Evolutionary conservation across 2,329 filamentous ascomycete genomes (phyloP).

Genomic region (Paecilomyces niveus): DNA sequence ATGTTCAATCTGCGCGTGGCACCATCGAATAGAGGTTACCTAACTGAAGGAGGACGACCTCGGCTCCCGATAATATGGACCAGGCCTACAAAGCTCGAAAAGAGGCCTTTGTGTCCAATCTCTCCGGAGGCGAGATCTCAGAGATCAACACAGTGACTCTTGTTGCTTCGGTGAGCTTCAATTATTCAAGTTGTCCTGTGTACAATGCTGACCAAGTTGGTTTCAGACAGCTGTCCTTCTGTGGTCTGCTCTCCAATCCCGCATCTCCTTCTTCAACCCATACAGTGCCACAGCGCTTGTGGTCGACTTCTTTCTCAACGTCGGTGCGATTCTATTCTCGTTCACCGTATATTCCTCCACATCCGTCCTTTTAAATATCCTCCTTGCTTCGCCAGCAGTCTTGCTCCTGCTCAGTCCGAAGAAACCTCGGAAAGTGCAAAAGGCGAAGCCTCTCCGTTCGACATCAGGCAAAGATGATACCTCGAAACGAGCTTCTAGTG

Average conservation of each 20-base stretch:
- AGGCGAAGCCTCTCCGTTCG: constrained; percentile 26
- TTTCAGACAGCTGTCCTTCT: constrained; percentile 69
- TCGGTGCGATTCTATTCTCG: constrained; percentile 72
- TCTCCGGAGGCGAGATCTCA: constrained; percentile 71
- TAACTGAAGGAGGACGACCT: background rate
- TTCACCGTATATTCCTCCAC: constrained; percentile 75
- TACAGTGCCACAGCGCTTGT: constrained; percentile 62
- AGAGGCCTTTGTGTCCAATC: constrained; percentile 90
- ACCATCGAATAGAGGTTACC: background rate
- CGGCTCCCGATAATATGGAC: constrained; percentile 22
- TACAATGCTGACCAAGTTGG: constrained; percentile 6
- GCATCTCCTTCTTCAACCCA: constrained; percentile 73
- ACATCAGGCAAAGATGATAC: constrained; percentile 14
- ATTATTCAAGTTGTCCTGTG: constrained; percentile 4
- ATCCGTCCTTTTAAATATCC: constrained; percentile 64
- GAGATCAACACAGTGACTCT: constrained; percentile 85
- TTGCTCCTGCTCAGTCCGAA: constrained; percentile 48
- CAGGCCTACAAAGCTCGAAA: constrained; percentile 80
- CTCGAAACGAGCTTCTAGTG: constrained; percentile 10
- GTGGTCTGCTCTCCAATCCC: constrained; percentile 82
- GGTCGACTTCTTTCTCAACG: constrained; percentile 83
- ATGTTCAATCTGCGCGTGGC: background rate
- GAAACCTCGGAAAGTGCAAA: constrained; percentile 19
- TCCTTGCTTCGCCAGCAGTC: constrained; percentile 65
- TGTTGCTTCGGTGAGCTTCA: constrained; percentile 67